These are phyloP conservation scores for Helotiales sp. DNA, from an alignment of 2,329 filamentous ascomycete species.

Conservation along the genomic window DNA sequence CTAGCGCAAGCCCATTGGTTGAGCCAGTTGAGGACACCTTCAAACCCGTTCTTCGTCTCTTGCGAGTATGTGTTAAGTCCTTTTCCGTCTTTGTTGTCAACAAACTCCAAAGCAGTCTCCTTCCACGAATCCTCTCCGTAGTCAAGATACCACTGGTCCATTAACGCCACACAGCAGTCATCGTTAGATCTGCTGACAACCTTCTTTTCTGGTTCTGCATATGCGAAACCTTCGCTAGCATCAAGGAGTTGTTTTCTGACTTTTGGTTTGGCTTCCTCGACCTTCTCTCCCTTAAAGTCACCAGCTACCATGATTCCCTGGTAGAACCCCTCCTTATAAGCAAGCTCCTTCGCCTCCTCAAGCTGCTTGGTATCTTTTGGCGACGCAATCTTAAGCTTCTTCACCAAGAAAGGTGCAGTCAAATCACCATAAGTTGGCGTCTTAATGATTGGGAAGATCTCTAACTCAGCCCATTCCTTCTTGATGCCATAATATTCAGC, in stretches of 20 bases:
- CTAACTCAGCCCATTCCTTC: constrained; percentile 92
- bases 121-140: constrained; percentile 93
- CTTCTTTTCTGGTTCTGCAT: constrained; percentile 88
- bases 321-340: constrained; percentile 98
- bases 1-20: constrained; percentile 94
- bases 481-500: constrained; percentile 94
- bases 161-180: constrained; percentile 87
- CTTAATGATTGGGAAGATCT: constrained; percentile 85
- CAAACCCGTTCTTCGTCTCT: constrained; percentile 78
- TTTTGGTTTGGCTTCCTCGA: constrained; percentile 84
- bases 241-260: constrained; percentile 78
- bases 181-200: constrained; percentile 89
- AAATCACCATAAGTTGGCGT: constrained; percentile 87
- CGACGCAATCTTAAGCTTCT: constrained; percentile 94
- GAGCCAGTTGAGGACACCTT: constrained; percentile 86
- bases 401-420: constrained; percentile 78
- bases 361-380: constrained; percentile 92
- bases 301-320: constrained; percentile 88
- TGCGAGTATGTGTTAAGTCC: constrained; percentile 77
- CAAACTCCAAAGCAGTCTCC: constrained; percentile 68
- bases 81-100: constrained; percentile 65
- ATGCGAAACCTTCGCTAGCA: constrained; percentile 78
- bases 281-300: constrained; percentile 83
- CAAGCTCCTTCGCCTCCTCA: constrained; percentile 89
- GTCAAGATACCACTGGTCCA: constrained; percentile 98